Evolutionary conservation across 768 basidiomycete species (phyloP), one percentile per base, ranked within the genome.

Genomic region (Lactarius evosmus): DNA sequence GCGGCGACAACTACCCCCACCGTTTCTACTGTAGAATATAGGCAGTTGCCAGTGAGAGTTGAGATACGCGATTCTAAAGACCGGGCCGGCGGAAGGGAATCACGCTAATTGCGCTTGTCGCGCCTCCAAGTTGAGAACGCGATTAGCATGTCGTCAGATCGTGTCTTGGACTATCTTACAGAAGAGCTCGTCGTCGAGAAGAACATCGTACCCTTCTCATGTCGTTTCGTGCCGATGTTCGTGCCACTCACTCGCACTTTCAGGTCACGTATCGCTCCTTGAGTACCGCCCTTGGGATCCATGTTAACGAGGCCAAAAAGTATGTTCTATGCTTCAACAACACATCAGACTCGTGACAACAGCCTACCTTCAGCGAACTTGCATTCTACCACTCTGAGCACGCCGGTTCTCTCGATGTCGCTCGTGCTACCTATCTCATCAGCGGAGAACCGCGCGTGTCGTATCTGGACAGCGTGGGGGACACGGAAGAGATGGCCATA

Each of bases 271-370:
- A 84, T 73, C 82, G 91, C 40, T 85, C 83, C 5, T 78, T 93
- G 55, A 92, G 91, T 69, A 82, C 89, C 66, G 83, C 82, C 44
- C 79, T 90, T 50, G 78, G 79, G 0, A 79, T 93, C 58, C 87
- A 92, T 69, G 89, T 92, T 70, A 89, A 91, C 73, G 75, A 75
- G 40, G 91, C 91, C 22, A 93, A 92, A 72, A 88, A 85, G 91
- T 92, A 64, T 70, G 81, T 56, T 19, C n/a, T 29, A 44, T 59
- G 25, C 44, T 19, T 11, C 22, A 32, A 16, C 22, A 1, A 33
- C 5, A 34, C n/a, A 33, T 9, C 12, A 41, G 19, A 44, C 32
- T 9, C 49, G n/a, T n/a, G n/a, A 11, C 65, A 9, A 56, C 62
- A 27, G 17, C 63, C 30, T 40, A 50, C 41, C 8, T 19, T 11